phyloP scores from a whole-genome alignment of 2,329 filamentous ascomycete genomes.

The Trichoderma pleuroti region DNA sequence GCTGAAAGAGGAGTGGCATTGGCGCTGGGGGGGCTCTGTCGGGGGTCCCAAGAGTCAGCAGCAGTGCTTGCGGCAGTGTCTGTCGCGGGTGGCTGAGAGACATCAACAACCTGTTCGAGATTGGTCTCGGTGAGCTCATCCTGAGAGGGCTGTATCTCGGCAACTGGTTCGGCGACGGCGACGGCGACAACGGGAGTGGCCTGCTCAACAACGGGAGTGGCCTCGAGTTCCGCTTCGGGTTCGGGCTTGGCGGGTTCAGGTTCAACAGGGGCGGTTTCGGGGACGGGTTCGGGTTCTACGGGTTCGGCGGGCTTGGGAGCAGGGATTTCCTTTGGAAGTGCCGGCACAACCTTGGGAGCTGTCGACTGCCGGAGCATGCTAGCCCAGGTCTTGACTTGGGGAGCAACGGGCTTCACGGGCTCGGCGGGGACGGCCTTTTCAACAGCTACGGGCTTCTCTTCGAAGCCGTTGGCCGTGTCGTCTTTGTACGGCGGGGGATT shows the following conservation, averaged over 20 bases:
- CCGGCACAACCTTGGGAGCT: conserved; percentile 55
- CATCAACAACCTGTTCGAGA: conserved; percentile 84
- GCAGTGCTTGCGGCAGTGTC: conserved; percentile 85
- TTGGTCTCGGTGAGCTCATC: conserved; percentile 88
- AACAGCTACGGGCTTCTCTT: conserved; percentile 33
- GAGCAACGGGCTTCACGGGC: conserved; percentile 37
- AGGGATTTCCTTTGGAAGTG: conserved; percentile 49
- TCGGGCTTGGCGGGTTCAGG: conserved; percentile 36
- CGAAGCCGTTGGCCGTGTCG: conserved; percentile 35
- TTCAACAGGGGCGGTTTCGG: conserved; percentile 35
- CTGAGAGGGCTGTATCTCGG: conserved; percentile 64
- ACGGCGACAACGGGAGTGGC: conserved; percentile 25
- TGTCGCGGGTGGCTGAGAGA: conserved; percentile 70
- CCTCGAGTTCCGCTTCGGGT: conserved; percentile 33
- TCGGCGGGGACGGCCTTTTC: conserved; percentile 36
- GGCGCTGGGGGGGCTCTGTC: conserved; percentile 55
- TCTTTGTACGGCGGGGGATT: conserved; percentile 55
- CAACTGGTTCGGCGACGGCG: conserved; percentile 45
- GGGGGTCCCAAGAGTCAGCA: conserved; percentile 78
- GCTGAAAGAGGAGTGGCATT: conserved; percentile 64
- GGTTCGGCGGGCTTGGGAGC: conserved; percentile 40
- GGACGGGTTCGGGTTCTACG: conserved; percentile 24
- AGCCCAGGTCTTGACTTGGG: conserved; percentile 63
- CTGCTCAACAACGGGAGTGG: conserved; percentile 34
- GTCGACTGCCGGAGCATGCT: conserved; percentile 67